Percentiles rank a stretch among this genome's conserved stretches.
Conservation (phyloP, 179 eudicot species). For the Nepenthes alata region DNA sequence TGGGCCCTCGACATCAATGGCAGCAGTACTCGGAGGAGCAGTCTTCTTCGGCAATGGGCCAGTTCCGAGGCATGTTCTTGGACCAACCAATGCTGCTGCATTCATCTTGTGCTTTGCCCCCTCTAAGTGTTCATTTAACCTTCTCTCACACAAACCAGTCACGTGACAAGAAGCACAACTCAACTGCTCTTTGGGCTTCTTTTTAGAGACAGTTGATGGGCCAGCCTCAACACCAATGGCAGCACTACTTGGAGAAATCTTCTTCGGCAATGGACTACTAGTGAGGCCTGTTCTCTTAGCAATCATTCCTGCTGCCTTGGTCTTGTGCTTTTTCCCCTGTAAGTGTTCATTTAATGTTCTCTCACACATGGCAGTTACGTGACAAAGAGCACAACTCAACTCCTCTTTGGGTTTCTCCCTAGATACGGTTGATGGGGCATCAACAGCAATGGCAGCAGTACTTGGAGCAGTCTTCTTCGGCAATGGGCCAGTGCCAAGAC, state of each 20-base stretch:
- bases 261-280: slow-evolving; percentile 8
- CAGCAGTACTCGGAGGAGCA: not conserved
- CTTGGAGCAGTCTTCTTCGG: too few relatives aligned
- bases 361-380: too few relatives aligned
- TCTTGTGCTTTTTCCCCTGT: too few relatives aligned
- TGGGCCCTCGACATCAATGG: slow-evolving; percentile 6
- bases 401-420: slow-evolving; percentile 6
- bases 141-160: slow-evolving; percentile 38
- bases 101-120: slow-evolving; percentile 55
- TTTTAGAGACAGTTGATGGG: too few relatives aligned
- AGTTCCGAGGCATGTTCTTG: slow-evolving; percentile 24
- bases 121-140: slow-evolving; percentile 34
- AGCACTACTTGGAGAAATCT: not conserved
- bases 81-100: slow-evolving; percentile 23
- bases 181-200: slow-evolving; percentile 39
- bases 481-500: slow-evolving; percentile 19
- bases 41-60: slow-evolving; percentile 25
- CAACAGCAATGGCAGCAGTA: slow-evolving; percentile 20
- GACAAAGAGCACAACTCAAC: too few relatives aligned
- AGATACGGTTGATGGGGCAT: slow-evolving; percentile 1
- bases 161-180: slow-evolving; percentile 52
- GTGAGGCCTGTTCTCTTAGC: slow-evolving; percentile 19
- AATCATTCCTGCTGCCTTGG: too few relatives aligned
- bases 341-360: too few relatives aligned
- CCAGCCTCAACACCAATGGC: slow-evolving; percentile 6